A percentile compares a stretch with the other conserved stretches of the same genome.
Evolutionary conservation across 257 asterid genomes (phyloP).

Genomic region (Solanum piurae): DNA sequence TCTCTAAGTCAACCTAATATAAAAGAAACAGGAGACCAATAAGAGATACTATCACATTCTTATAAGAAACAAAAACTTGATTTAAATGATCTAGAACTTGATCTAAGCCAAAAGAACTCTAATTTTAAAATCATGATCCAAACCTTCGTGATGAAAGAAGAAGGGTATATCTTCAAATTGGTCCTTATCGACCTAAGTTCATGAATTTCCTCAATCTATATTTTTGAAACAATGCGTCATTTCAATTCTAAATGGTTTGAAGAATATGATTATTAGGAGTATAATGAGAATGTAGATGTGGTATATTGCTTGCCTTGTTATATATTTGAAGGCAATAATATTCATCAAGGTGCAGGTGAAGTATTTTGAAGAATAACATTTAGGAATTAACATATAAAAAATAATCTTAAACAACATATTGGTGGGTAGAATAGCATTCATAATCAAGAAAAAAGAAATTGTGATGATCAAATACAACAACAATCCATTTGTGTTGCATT

Average conservation of each 20-base stretch:
- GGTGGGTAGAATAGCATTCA: not conserved
- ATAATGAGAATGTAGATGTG: not conserved
- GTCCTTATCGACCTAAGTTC: not conserved
- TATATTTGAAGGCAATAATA: not conserved
- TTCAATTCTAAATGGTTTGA: not conserved
- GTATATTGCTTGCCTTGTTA: not conserved
- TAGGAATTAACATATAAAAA: not conserved
- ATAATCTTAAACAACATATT: not conserved
- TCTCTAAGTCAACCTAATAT: not conserved
- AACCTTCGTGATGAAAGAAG: not conserved
- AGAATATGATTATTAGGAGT: not conserved
- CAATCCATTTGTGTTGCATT: not conserved
- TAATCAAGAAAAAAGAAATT: not conserved
- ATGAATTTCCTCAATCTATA: not conserved
- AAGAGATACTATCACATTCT: not conserved
- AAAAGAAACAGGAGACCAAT: not conserved
- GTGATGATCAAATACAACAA: not conserved
- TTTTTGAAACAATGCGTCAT: not conserved
- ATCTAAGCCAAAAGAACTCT: not conserved
- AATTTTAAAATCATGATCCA: not conserved
- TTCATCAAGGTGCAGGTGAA: not conserved
- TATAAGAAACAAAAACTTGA: not conserved
- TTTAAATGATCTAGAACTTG: not conserved
- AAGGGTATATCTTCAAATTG: not conserved
- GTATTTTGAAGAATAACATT: not conserved